A percentile compares a stretch with the other conserved stretches of the same genome.
Evolutionary conservation across 179 eudicot species (phyloP).

Genomic region (Sideroxylon spinosum): DNA sequence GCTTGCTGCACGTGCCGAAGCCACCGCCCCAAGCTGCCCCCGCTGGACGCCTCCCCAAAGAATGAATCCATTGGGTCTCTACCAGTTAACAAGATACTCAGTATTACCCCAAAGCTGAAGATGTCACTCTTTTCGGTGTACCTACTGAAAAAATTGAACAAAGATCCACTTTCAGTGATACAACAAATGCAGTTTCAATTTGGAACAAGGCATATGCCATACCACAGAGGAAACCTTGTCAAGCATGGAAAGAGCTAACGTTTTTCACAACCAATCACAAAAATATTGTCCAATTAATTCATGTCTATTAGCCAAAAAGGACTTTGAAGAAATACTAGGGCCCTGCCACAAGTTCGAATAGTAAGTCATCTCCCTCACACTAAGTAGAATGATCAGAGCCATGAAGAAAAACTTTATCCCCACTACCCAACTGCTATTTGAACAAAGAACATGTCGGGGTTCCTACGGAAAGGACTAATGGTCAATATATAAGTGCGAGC

Average conservation of each 20-base stretch:
- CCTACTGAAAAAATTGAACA: slow-evolving; percentile 26
- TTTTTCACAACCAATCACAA: neutral
- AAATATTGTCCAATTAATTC: neutral
- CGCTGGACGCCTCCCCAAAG: slow-evolving; percentile 54
- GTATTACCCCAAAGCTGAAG: slow-evolving; percentile 82
- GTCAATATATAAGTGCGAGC: no score
- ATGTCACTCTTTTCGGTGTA: slow-evolving; percentile 88
- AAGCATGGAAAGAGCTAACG: neutral
- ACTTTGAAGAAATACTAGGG: neutral
- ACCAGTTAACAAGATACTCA: slow-evolving; percentile 78
- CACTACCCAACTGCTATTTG: neutral
- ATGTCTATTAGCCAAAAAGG: neutral
- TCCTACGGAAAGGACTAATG: no score
- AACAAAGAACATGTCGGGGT: no score
- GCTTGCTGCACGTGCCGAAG: slow-evolving; percentile 74
- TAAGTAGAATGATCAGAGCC: neutral
- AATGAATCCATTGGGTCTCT: slow-evolving; percentile 70
- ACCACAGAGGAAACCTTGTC: neutral
- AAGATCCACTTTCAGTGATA: neutral
- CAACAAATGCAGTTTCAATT: neutral
- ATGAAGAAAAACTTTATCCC: neutral
- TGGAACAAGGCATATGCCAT: neutral
- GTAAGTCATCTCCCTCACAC: neutral
- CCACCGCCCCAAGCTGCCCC: slow-evolving; percentile 79
- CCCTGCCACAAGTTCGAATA: neutral